Evolutionary conservation across 805 yeast species (phyloP).

Genomic region (Starmerella geochares): DNA sequence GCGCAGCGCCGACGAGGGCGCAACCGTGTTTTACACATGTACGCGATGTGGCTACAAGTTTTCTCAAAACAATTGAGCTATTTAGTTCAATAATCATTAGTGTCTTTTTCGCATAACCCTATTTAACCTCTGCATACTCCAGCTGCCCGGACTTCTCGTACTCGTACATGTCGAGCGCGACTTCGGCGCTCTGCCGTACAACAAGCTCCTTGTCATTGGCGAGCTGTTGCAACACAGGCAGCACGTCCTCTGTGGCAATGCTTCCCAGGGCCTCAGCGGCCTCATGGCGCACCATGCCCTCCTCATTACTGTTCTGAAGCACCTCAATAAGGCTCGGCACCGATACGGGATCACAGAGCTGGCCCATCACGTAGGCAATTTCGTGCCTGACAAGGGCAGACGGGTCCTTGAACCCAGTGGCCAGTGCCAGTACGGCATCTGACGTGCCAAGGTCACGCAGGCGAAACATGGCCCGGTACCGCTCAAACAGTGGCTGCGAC

Average conservation of each 20-base stretch:
- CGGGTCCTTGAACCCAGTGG: conserved; percentile 78
- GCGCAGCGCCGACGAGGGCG: conserved; percentile 98
- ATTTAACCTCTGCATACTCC: conserved; percentile 49
- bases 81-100: neutral
- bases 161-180: conserved; percentile 96
- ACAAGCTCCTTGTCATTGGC: conserved; percentile 75
- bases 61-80: conserved; percentile 70
- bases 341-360: conserved; percentile 83
- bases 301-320: conserved; percentile 65
- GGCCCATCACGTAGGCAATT: conserved; percentile 97
- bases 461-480: conserved; percentile 98
- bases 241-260: conserved; percentile 89
- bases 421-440: conserved; percentile 87
- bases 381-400: conserved; percentile 95
- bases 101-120: conserved; percentile 5
- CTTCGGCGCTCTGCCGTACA: conserved; percentile 93
- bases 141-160: conserved; percentile 77
- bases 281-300: conserved; percentile 98
- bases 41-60: conserved; percentile 84
- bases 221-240: conserved; percentile 74
- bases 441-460: conserved; percentile 87
- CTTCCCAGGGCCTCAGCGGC: conserved; percentile 98
- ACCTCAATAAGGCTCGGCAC: conserved; percentile 82
- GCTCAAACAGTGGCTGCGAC: conserved; percentile 67
- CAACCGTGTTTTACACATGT: conserved; percentile 96